Evolutionary conservation across 768 basidiomycete genomes (phyloP), one percentile per base, ranked within the genome.

Genomic region (Mycena epipterygia): DNA sequence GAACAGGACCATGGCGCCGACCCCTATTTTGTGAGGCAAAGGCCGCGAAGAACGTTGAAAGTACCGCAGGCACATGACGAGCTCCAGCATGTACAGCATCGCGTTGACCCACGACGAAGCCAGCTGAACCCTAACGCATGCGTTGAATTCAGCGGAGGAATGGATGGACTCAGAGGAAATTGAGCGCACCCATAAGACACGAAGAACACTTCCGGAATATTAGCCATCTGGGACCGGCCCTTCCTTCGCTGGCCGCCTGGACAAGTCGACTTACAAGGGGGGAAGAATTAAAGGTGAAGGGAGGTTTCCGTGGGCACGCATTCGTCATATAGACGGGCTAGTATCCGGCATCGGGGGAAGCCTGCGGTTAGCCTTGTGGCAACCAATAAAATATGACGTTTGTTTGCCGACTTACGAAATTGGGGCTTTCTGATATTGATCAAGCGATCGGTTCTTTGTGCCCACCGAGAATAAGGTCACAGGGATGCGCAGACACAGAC

Each of bases 21-120:
- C 58, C 21, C 72, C 72, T 27, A 73, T 60, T 33, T 59, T 65
- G 61, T 73, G 72, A 14, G 44, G 32, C 29, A 70, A 33, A 33
- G 72, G 72, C 29, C 68, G 72, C 27, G 37, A 44, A 17, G 64
- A 51, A n/a, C 72, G 72, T 39, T 55, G 72, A 14, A 73, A 70
- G 61, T 73, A 73, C 17, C 65, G 68, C 11, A 67, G 8, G 51
- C 59, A 67, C 39, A 73, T 32, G 16, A 73, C 64, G 29, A 73
- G 51, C 46, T 73, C 72, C 29, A 67, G 42, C 65, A 61, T 67
- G 62, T 67, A 73, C 23, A 73, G 65, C 68, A 73, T 66, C 65
- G 67, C 66, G 60, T 73, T 73, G 68, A 70, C 30, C 72, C 72
- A 73, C 11, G 72, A 73, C 27, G 61, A 51, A 21, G 60, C 64